Evolutionary conservation across 2,329 filamentous ascomycete species (phyloP), one percentile per base, ranked within the genome.

Genomic region (Penicillium sp.): DNA sequence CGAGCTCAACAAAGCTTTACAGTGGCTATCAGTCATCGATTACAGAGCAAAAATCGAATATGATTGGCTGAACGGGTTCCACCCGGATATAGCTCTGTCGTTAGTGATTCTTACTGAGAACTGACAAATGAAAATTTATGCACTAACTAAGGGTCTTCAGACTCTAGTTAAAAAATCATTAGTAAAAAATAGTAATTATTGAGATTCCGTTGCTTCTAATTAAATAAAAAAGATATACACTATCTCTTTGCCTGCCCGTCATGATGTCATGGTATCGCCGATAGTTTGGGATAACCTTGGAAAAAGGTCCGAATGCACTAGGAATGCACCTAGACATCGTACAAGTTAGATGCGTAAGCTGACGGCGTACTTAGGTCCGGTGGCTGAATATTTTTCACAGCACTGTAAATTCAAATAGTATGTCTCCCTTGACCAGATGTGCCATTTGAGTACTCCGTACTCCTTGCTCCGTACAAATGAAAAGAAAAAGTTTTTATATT

Each of bases 31-130:
- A 65, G 67, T 69, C 59, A 69, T 64, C 49, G 59, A 69, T 68
- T 55, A 69, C 66, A 61, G 59, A 69, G 35, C 49, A 44, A 6
- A 1, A 1, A 11, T 5, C 7, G 7, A 3, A 42, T 22, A n/a
- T 64, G n/a, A 61, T 62, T 66, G 62, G 63, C 7, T 10, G 8
- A n/a, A 2, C 0, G 0, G 38, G 44, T 0, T 48, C 63, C 63
- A 66, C 62, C 11, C 53, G 54, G 54, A 19, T 56, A 41, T 56
- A 53, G 56, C 16, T 56, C 53, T 45, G 22, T n/a, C 19, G 17
- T 68, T 68, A 61, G 63, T 60, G 45, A 65, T 60, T 69, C 68
- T 73, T 64, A 73, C 68, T 50, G 66, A 72, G 62, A 33, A 59
- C 62, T 72, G 69, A 70, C 69, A 72, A 73, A 73, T 68, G 50